These are phyloP conservation scores for Amauroascus verrucosus DNA, from an alignment of 2,329 filamentous ascomycete species.

Conservation along the genomic window DNA sequence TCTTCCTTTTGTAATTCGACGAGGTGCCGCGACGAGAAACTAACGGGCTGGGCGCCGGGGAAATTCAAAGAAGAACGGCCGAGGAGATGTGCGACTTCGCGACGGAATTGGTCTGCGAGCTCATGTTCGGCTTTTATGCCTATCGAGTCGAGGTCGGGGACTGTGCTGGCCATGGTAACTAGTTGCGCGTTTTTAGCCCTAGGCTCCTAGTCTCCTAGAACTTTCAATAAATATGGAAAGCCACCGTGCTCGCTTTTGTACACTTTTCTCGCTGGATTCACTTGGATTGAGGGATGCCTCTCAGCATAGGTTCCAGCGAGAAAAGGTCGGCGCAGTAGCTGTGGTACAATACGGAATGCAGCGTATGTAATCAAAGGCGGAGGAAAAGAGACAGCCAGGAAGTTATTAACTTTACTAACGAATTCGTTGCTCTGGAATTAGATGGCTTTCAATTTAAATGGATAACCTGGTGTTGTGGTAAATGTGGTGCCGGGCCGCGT, in stretches of 20 bases:
- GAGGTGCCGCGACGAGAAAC: constrained; percentile 72
- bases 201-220: no score
- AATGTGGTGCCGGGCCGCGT: neutral
- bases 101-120: constrained; percentile 53
- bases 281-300: neutral
- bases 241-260: neutral
- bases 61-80: constrained; percentile 56
- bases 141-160: constrained; percentile 34
- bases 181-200: neutral
- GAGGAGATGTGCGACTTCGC: constrained; percentile 67
- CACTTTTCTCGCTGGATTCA: neutral
- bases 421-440: constrained; percentile 1
- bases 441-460: neutral
- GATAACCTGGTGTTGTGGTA: neutral
- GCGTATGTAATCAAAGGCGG: neutral
- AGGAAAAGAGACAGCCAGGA: neutral
- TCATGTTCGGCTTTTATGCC: constrained; percentile 56
- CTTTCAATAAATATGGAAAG: neutral
- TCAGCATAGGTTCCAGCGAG: neutral
- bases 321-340: neutral
- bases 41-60: constrained; percentile 88
- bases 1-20: constrained; percentile 71
- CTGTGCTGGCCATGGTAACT: constrained; percentile 29
- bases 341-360: neutral
- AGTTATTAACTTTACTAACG: constrained; percentile 1